Conservation (phyloP, 352 stramenopile species). For the Pythium oligandrum region DNA sequence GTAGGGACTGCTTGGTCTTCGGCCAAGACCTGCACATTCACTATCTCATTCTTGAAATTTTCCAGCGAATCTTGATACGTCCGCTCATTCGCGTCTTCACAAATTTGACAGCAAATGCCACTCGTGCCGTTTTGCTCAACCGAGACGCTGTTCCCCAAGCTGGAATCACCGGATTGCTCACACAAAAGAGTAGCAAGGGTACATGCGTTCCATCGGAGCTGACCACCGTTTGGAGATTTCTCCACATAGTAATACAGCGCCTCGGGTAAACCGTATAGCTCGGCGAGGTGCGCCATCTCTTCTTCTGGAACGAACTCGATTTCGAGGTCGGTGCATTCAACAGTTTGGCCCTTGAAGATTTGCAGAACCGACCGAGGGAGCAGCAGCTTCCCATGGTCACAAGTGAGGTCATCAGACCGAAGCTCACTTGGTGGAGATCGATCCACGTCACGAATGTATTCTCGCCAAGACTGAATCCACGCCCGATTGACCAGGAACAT, state of each 20-base stretch:
- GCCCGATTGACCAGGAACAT: slow-evolving; percentile 56
- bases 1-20: slow-evolving; percentile 50
- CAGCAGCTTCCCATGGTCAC: slow-evolving; percentile 50
- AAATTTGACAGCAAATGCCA: slow-evolving; percentile 39
- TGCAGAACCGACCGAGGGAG: slow-evolving; percentile 39
- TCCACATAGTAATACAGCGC: slow-evolving; percentile 47
- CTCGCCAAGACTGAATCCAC: slow-evolving; percentile 62
- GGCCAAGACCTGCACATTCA: slow-evolving; percentile 56
- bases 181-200: slow-evolving; percentile 26
- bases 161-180: no score
- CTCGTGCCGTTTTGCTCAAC: no score
- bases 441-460: slow-evolving; percentile 74
- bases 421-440: slow-evolving; percentile 27
- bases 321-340: slow-evolving; percentile 39
- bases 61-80: slow-evolving; percentile 40
- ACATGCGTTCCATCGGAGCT: slow-evolving; percentile 42
- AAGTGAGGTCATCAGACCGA: slow-evolving; percentile 30
- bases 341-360: slow-evolving; percentile 31
- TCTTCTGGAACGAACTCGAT: slow-evolving; percentile 57
- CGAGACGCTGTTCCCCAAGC: no score
- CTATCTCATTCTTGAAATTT: slow-evolving; percentile 59
- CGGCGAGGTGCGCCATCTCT: slow-evolving; percentile 50
- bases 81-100: slow-evolving; percentile 35
- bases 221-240: slow-evolving; percentile 5
- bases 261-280: slow-evolving; percentile 52